Conservation (phyloP, 2,329 filamentous ascomycete genomes). For the Lasiodiplodia gonubiensis region DNA sequence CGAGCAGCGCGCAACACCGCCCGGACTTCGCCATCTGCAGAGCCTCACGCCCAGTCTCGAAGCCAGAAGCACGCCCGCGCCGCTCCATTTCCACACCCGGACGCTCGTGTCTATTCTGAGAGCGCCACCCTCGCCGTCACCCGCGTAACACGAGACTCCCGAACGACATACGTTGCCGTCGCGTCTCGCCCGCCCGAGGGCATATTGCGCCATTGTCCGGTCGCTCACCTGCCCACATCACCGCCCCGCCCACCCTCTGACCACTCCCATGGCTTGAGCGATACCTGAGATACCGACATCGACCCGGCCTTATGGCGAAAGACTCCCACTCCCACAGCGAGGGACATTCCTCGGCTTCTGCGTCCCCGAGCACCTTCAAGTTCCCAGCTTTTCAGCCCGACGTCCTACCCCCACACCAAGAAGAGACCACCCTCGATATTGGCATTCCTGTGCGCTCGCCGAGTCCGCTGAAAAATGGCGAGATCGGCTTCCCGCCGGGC, state of each 20-base stretch:
- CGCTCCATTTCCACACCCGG: not conserved
- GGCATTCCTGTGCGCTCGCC: conserved; percentile 28
- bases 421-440: conserved; percentile 33
- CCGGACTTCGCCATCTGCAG: conserved; percentile 11
- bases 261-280: conserved; percentile 29
- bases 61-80: not conserved
- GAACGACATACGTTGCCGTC: conserved; percentile 28
- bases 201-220: conserved; percentile 17
- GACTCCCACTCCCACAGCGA: conserved; percentile 14
- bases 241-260: not conserved
- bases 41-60: conserved; percentile 16
- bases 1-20: conserved; percentile 22
- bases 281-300: not conserved
- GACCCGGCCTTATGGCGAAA: conserved; percentile 28
- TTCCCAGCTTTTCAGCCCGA: conserved; percentile 55
- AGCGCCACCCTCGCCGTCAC: not conserved
- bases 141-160: conserved; percentile 18
- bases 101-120: conserved; percentile 1
- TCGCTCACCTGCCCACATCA: conserved; percentile 13
- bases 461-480: conserved; percentile 26
- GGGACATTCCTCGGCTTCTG: conserved; percentile 27
- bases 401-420: conserved; percentile 45
- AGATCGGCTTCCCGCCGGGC: conserved; percentile 36
- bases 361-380: conserved; percentile 47
- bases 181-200: conserved; percentile 7